phyloP scores from a whole-genome alignment of 148 eudicot species.

The Amaranthus hypochondriacus region DNA sequence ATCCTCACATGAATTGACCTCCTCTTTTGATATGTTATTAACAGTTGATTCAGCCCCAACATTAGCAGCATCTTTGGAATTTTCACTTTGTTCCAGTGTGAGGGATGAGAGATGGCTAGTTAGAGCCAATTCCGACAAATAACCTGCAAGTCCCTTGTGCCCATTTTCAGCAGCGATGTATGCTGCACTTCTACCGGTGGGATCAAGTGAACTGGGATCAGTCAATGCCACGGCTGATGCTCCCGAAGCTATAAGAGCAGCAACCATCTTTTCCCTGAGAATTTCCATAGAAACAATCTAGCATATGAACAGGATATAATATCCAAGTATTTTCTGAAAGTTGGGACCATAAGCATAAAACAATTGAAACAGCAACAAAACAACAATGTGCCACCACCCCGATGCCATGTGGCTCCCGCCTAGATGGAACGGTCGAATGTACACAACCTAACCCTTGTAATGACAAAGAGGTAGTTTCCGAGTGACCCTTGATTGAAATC shows the following conservation, averaged over 20 bases:
- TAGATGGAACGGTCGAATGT: no score
- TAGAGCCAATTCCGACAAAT: constrained; percentile 78
- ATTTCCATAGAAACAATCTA: constrained; percentile 4
- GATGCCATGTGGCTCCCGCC: no score
- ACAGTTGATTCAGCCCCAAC: constrained; percentile 68
- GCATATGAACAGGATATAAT: neutral
- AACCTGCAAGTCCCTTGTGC: constrained; percentile 88
- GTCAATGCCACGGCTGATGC: constrained; percentile 87
- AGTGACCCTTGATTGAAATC: no score
- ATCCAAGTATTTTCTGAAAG: neutral
- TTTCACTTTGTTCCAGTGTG: constrained; percentile 59
- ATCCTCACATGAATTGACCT: constrained; percentile 39
- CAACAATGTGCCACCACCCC: no score
- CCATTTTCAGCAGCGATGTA: constrained; percentile 67
- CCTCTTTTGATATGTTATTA: constrained; percentile 38
- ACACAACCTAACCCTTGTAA: no score
- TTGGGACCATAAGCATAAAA: neutral
- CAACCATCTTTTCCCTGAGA: constrained; percentile 84
- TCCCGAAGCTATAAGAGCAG: constrained; percentile 80
- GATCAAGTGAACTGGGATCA: constrained; percentile 74
- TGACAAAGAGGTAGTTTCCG: no score
- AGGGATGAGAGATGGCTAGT: constrained; percentile 87
- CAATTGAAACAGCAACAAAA: neutral
- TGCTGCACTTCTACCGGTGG: constrained; percentile 75
- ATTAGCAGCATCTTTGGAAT: constrained; percentile 66